Base-by-base conservation (phyloP, 2,329 filamentous ascomycete genomes). In the Colletotrichum sp. region DNA sequence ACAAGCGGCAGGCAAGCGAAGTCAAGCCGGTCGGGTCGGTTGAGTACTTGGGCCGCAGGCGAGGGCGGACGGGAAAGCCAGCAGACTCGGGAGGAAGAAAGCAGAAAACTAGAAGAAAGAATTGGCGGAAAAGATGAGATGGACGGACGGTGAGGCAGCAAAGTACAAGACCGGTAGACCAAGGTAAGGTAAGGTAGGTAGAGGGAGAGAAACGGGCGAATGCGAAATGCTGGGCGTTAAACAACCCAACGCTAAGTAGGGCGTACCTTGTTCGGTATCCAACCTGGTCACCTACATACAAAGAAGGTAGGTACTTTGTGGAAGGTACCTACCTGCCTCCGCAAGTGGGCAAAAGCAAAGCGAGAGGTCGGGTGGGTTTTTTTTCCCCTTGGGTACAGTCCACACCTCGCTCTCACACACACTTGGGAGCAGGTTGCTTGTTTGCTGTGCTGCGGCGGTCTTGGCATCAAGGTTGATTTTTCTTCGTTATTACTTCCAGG, bases 171-270 rank as follows among this genome's bases (percentile, higher is more conserved):
- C 44, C 44, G n/a, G n/a, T 21, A 52, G 44, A 21, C 9, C 12
- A 8, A 52, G 44, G 44, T 52, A 8, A 52, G 44, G 44, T 13
- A 52, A 21, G 36, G 36, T 39, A 52, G 39, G 39, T 49, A 18
- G 39, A 49, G 44, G 63, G 39, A 30, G 69, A 62, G 15, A 70
- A 70, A 18, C 28, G 26, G 49, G 18, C 57, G n/a, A 32, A 65
- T 71, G 57, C 57, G 67, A 70, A 63, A 72, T 67, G 69, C 72
- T 63, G 69, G 72, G 63, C 62, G 28, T 63, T n/a, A 28, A 68
- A 28, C 65, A 68, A 59, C 24, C 55, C 55, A 30, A 59, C 55
- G 26, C 55, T 30, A 59, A 52, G 44, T 52, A 52, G 26, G 59
- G 18, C 30, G 59, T 63, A 13, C 59, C 59, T 63, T 63, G 59